Evolutionary conservation across 306 rosid species (phyloP), one percentile per base, ranked within the genome.

Genomic region (Dalbergia cultrata): DNA sequence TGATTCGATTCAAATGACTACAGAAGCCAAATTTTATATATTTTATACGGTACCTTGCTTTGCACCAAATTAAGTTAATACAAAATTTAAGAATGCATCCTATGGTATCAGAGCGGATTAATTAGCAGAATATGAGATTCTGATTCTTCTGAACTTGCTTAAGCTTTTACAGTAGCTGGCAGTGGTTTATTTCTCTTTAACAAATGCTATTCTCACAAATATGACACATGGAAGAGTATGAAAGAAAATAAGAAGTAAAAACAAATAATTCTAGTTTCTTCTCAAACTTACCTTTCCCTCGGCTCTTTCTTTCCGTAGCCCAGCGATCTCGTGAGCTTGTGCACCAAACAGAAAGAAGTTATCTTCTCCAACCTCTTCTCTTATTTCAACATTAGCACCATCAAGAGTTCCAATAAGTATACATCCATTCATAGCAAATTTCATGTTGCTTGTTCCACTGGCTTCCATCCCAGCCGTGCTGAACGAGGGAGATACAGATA

Each of bases 401-500:
- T 95, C 98, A 63, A 95, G 89, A 63, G 98, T 93, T 77, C 99
- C 99, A 71, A 95, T 93, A 65, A 86, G 88, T 63, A 95, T 13
- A 62, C 99, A 95, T 59, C 99, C 99, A 78, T 95, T 95, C 97
- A 95, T 93, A 49, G 97, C 88, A 78, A 95, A 95, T 83, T 93
- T 95, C 99, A 93, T 93, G 89, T 91, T 95, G 87, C 99, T 95
- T 41, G 98, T 95, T 86, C 99, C 99, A 86, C 99, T 93, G 80
- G 99, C 99, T 76, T 95, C 99, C 99, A 95, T 93, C 34, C 99
- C 99, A 22, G 98, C 99, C 54, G 96, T 95, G 85, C 99, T 93
- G 60, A 70, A 79, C 64, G 19, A 44, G 39, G 41, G 26, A 50
- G n/a, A 11, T 17, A 50, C 10, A 75, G 31, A 31, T 45, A 53